These are phyloP conservation scores for Penicillium glabrum DNA, from an alignment of 2,329 filamentous ascomycete genomes.

Conservation along the genomic window DNA sequence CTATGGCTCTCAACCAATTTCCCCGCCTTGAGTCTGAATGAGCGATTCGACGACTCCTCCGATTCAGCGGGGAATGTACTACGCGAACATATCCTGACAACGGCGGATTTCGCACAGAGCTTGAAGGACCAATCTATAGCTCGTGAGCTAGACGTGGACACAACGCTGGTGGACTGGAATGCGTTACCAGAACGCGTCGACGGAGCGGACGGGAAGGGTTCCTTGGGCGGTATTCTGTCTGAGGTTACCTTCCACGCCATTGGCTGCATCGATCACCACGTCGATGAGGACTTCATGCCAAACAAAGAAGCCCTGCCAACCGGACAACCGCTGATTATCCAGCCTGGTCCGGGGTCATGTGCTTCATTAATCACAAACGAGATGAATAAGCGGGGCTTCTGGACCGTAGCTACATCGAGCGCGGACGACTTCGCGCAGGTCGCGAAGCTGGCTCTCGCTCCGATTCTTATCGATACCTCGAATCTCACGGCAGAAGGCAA, in stretches of 20 bases:
- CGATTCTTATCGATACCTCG: slow-evolving; percentile 47
- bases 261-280: slow-evolving; percentile 63
- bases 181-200: slow-evolving; percentile 44
- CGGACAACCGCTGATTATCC: slow-evolving; percentile 52
- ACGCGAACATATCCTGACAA: slow-evolving; percentile 40
- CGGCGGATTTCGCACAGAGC: slow-evolving; percentile 36
- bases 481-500: slow-evolving; percentile 47
- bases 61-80: slow-evolving; percentile 27
- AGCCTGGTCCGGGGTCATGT: slow-evolving; percentile 58
- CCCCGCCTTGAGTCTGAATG: slow-evolving; percentile 13
- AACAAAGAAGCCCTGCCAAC: slow-evolving; percentile 31
- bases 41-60: slow-evolving; percentile 25
- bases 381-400: slow-evolving; percentile 44
- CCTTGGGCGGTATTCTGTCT: slow-evolving; percentile 47
- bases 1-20: slow-evolving; percentile 50
- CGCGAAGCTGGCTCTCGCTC: slow-evolving; percentile 41
- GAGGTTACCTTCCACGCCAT: slow-evolving; percentile 42
- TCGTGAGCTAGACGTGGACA: slow-evolving; percentile 20
- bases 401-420: not conserved
- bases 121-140: slow-evolving; percentile 10
- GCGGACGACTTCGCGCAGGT: slow-evolving; percentile 23
- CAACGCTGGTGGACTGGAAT: slow-evolving; percentile 49
- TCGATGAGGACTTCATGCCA: slow-evolving; percentile 57
- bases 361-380: slow-evolving; percentile 57
- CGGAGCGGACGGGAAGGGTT: slow-evolving; percentile 47